phyloP scores from a whole-genome alignment of 108 stramenopile species.

The Cyclotella cryptica region DNA sequence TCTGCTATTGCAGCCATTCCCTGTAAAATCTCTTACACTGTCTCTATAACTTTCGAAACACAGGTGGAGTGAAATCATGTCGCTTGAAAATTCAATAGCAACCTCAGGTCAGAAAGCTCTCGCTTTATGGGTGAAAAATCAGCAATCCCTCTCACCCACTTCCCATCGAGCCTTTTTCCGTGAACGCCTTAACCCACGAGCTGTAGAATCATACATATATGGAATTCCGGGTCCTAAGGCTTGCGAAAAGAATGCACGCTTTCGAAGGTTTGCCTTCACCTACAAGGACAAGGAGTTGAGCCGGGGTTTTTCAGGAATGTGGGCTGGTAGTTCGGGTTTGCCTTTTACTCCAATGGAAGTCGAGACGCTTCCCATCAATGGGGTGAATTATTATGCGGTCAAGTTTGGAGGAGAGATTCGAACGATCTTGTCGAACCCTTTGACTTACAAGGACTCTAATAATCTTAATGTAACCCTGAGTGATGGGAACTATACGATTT shows the following conservation, averaged over 20 bases:
- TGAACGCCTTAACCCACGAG: conserved; percentile 19
- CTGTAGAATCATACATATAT: conserved; percentile 40
- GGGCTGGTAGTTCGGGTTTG: conserved; percentile 3
- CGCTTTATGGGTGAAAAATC: conserved; percentile 30
- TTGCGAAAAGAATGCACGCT: conserved; percentile 35
- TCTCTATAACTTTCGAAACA: neutral
- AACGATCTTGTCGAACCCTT: conserved; percentile 27
- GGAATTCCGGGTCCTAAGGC: conserved; percentile 39
- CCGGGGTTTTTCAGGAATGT: neutral
- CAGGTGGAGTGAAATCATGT: conserved; percentile 23
- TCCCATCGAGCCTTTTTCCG: conserved; percentile 54
- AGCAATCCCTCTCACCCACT: conserved; percentile 11
- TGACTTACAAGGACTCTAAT: conserved; percentile 27
- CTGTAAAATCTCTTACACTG: neutral
- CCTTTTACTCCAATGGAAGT: conserved; percentile 28
- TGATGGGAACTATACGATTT: conserved; percentile 39
- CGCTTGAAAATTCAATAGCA: neutral
- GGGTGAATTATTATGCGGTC: conserved; percentile 24
- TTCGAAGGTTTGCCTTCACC: conserved; percentile 46
- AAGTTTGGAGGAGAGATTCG: conserved; percentile 40
- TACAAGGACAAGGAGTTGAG: conserved; percentile 41
- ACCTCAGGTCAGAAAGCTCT: conserved; percentile 12
- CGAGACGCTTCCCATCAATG: conserved; percentile 18
- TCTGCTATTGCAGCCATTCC: neutral
- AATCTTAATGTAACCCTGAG: conserved; percentile 3